Evolutionary conservation across 2,329 filamentous ascomycete genomes (phyloP), one percentile per base, ranked within the genome.

Genomic region (Cladophialophora chaetospira): DNA sequence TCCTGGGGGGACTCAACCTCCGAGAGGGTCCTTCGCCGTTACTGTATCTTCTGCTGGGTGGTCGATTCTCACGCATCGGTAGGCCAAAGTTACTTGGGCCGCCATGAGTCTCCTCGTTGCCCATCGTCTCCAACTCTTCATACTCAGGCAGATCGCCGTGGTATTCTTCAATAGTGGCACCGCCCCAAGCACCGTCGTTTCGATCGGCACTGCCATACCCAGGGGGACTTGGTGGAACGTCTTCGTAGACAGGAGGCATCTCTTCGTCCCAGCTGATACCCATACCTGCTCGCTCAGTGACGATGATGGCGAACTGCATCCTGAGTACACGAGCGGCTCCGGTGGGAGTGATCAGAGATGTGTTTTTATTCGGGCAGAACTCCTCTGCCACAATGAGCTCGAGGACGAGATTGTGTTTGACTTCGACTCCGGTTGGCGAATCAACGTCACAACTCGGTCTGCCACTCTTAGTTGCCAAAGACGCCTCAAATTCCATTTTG

Each of bases 221-320:
- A 0, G 93, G 93, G 46, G 93, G 93, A 67, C 88, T 91, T 2
- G 85, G 87, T 0, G 93, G 92, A 38, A 97, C 91, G 69, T 97
- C 91, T 73, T 94, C 88, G 74, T 99, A 99, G 65, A 95, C 84
- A 0, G 93, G 93, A 10, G 93, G 93, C 68, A 89, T 86, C 77
- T 99, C 93, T 74, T 97, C 93, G 66, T 97, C 93, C 93, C 94
- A 99, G 65, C 88, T 90, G 67, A 99, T 92, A 48, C 93, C 92
- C 70, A 96, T 82, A 15, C 93, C 93, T 17, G 84, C 83, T 58
- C 89, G 84, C 75, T 96, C 88, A 3, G 92, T 97, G 53, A 97
- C 81, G 55, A 85, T 79, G 51, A 94, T 80, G 66, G 83, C 85
- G 77, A 97, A 97, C 71, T 96, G 90, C 82, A 96, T 97, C 63